Conservation (phyloP, 148 eudicot species). For the Bassia scoparia region DNA sequence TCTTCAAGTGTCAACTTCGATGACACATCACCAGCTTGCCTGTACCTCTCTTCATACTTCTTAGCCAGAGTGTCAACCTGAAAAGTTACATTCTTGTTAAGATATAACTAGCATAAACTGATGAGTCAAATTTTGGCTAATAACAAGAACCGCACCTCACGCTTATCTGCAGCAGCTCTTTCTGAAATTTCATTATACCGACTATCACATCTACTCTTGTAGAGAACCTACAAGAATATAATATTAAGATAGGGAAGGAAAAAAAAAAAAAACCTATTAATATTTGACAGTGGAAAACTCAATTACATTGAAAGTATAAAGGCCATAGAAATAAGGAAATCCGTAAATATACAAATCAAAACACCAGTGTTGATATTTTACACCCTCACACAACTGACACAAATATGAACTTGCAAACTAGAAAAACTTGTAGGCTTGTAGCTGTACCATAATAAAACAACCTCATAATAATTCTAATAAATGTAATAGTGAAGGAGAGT, state of each 20-base stretch:
- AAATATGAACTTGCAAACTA: too few species aligned
- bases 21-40: constrained; percentile 86
- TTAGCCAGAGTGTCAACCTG: constrained; percentile 80
- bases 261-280: constrained; percentile 14
- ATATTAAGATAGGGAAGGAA: too few species aligned
- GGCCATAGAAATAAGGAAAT: background rate
- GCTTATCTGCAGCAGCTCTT: constrained; percentile 75
- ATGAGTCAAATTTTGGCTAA: constrained; percentile 7
- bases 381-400: too few species aligned
- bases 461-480: background rate
- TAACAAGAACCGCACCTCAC: constrained; percentile 51
- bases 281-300: background rate
- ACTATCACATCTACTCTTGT: constrained; percentile 96
- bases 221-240: constrained; percentile 59
- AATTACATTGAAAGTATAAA: constrained; percentile 2
- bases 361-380: too few species aligned
- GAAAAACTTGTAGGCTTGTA: background rate
- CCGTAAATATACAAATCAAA: background rate
- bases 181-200: constrained; percentile 80
- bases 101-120: background rate
- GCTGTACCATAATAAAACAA: background rate
- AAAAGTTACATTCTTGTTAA: constrained; percentile 7
- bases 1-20: constrained; percentile 92
- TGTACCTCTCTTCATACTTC: constrained; percentile 92
- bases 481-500: background rate